phyloP scores from a whole-genome alignment of 2,329 filamentous ascomycete species.

The Pseudogymnoascus sp. region DNA sequence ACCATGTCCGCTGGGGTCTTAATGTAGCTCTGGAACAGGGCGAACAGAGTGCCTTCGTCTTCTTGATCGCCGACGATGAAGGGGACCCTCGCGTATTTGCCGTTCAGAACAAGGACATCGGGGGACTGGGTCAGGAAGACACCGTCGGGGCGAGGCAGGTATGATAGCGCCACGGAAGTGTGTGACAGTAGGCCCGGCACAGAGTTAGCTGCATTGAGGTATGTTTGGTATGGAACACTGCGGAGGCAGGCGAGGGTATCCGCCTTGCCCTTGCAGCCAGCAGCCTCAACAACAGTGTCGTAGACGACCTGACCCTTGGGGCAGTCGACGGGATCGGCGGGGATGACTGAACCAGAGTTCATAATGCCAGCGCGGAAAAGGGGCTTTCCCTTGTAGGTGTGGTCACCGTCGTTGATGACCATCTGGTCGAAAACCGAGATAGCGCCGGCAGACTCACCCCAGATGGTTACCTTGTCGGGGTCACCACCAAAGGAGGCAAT shows the following conservation, averaged over 20 bases:
- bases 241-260: slow-evolving; percentile 62
- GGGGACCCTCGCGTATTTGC: slow-evolving; percentile 50
- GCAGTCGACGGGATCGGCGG: slow-evolving; percentile 55
- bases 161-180: slow-evolving; percentile 59
- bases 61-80: slow-evolving; percentile 67
- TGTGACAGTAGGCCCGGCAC: slow-evolving; percentile 62
- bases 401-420: slow-evolving; percentile 62
- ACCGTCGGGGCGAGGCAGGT: slow-evolving; percentile 66
- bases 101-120: slow-evolving; percentile 44
- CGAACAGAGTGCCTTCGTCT: slow-evolving; percentile 70
- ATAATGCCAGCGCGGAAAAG: slow-evolving; percentile 73
- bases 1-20: slow-evolving; percentile 50
- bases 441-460: slow-evolving; percentile 59
- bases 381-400: slow-evolving; percentile 63
- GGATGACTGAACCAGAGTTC: slow-evolving; percentile 59
- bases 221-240: slow-evolving; percentile 45
- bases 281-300: slow-evolving; percentile 48
- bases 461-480: slow-evolving; percentile 68
- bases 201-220: slow-evolving; percentile 59
- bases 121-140: slow-evolving; percentile 52
- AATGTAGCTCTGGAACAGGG: slow-evolving; percentile 52
- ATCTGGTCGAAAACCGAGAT: slow-evolving; percentile 74
- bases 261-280: slow-evolving; percentile 48
- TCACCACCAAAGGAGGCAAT: slow-evolving; percentile 72
- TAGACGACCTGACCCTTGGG: slow-evolving; percentile 58